Evolutionary conservation across 805 yeast species (phyloP).

Genomic region (Debaryomyces hansenii): DNA sequence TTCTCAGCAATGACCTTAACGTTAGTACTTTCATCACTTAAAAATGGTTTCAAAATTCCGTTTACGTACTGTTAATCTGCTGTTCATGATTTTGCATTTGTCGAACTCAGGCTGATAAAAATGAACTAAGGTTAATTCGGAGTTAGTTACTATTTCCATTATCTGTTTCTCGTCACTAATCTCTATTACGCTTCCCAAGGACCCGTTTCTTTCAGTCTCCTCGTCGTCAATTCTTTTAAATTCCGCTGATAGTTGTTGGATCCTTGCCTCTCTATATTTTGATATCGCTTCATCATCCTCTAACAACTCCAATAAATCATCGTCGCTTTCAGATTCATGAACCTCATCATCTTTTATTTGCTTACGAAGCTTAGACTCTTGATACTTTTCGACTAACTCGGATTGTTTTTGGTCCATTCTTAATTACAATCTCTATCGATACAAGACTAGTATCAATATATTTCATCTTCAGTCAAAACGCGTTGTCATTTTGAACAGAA

Average conservation of each 20-base stretch:
- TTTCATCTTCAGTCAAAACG: neutral
- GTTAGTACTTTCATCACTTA: constrained; percentile 5
- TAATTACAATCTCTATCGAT: neutral
- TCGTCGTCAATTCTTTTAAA: constrained; percentile 34
- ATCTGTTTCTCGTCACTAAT: constrained; percentile 55
- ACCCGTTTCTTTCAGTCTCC: constrained; percentile 43
- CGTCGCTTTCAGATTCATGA: constrained; percentile 24
- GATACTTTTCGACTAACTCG: constrained; percentile 44
- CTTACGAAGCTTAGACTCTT: constrained; percentile 35
- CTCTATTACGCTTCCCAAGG: constrained; percentile 24
- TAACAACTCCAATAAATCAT: constrained; percentile 52
- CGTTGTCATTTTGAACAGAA: constrained; percentile 2
- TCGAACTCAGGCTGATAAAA: constrained; percentile 61
- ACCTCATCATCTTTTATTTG: constrained; percentile 37
- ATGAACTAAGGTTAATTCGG: constrained; percentile 52
- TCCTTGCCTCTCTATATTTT: constrained; percentile 61
- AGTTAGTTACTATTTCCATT: constrained; percentile 48
- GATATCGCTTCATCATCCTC: constrained; percentile 42
- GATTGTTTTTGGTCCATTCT: constrained; percentile 34
- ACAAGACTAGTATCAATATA: neutral
- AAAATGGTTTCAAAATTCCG: neutral
- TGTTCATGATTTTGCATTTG: constrained; percentile 62
- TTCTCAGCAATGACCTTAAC: constrained; percentile 48
- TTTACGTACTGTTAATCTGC: constrained; percentile 23
- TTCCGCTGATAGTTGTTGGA: constrained; percentile 54